phyloP scores from a whole-genome alignment of 192 early-diverging fungal genomes.

The Paraglomus occultum region DNA sequence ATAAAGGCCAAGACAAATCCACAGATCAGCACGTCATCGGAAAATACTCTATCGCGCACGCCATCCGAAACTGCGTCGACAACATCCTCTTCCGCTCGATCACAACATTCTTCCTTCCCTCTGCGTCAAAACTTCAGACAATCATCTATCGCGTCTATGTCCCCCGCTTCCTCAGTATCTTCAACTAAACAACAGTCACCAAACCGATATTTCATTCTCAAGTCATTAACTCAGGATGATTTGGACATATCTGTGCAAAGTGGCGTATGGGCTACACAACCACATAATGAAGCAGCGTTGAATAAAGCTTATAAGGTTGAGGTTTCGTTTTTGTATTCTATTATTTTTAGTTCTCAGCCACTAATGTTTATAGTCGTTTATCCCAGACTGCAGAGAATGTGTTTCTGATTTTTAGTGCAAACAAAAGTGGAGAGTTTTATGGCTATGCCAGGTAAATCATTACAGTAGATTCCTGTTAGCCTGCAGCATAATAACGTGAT shows the following conservation, averaged over 20 bases:
- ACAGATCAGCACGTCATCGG: background rate
- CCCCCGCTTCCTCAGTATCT: constrained; percentile 30
- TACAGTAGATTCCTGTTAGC: background rate
- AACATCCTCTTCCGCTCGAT: constrained; percentile 29
- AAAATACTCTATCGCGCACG: constrained; percentile 27
- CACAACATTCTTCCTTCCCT: constrained; percentile 25
- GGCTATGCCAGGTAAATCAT: constrained; percentile 43
- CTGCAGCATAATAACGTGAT: background rate
- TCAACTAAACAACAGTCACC: constrained; percentile 33
- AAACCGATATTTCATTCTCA: constrained; percentile 47
- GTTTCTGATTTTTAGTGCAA: constrained; percentile 50
- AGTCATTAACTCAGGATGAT: constrained; percentile 51
- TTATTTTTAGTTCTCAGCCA: background rate
- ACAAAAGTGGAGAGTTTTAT: constrained; percentile 55
- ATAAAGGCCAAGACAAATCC: constrained; percentile 24
- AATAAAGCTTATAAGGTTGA: constrained; percentile 45
- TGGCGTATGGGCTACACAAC: constrained; percentile 51
- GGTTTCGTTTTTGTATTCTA: constrained; percentile 2
- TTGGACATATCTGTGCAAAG: constrained; percentile 48
- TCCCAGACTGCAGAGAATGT: constrained; percentile 42
- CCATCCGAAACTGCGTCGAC: constrained; percentile 24
- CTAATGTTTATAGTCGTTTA: background rate
- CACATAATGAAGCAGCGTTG: constrained; percentile 45
- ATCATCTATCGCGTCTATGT: constrained; percentile 19
- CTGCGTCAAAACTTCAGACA: constrained; percentile 13